phyloP scores from a whole-genome alignment of 2,329 filamentous ascomycete genomes.

The Cladophialophora exuberans region DNA sequence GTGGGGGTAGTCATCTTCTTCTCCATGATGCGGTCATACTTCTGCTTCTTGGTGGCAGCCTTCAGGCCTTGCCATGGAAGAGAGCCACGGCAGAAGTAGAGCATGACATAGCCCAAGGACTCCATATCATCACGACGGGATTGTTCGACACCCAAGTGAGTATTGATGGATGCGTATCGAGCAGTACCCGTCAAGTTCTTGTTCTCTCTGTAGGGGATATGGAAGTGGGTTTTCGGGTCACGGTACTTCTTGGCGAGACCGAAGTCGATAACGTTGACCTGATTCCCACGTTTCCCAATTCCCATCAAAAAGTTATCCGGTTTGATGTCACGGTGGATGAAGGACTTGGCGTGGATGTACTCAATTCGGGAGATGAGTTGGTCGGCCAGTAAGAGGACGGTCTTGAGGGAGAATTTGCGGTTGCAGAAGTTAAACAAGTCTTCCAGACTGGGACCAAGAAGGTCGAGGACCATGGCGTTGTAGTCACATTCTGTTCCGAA shows the following conservation, averaged over 20 bases:
- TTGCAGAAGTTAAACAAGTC: constrained; percentile 99
- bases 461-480: constrained; percentile 98
- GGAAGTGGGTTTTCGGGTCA: constrained; percentile 99
- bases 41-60: constrained; percentile 90
- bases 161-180: constrained; percentile 98
- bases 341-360: constrained; percentile 99
- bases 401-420: constrained; percentile 99
- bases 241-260: constrained; percentile 99
- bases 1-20: constrained; percentile 99
- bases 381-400: constrained; percentile 91
- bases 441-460: constrained; percentile 91
- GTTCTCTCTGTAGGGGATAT: constrained; percentile 99
- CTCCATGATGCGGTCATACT: constrained; percentile 99
- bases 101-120: constrained; percentile 97
- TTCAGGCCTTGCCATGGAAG: constrained; percentile 93
- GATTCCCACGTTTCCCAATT: constrained; percentile 97
- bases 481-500: constrained; percentile 99
- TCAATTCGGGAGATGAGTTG: constrained; percentile 99
- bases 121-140: constrained; percentile 99
- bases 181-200: constrained; percentile 99
- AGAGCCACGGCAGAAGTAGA: constrained; percentile 99
- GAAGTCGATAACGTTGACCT: constrained; percentile 99
- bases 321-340: constrained; percentile 99
- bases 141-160: constrained; percentile 96
- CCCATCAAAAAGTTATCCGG: constrained; percentile 99